Percentiles rank a stretch among this genome's conserved stretches.
These are phyloP conservation scores for Benincasa hispida DNA, from an alignment of 306 rosid species.

Conservation along the genomic window DNA sequence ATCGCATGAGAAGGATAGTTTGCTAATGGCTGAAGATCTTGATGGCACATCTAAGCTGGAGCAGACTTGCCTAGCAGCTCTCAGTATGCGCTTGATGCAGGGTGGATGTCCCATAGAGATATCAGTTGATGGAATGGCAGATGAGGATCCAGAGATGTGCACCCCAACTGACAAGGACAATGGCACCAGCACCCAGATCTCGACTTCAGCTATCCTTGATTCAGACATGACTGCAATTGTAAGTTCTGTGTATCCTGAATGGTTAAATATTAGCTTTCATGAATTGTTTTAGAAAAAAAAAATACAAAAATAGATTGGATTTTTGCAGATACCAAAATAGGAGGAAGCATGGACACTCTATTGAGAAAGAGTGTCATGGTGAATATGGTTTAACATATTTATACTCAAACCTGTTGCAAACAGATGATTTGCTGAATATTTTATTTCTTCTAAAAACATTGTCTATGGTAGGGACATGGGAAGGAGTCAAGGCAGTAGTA, in stretches of 20 bases:
- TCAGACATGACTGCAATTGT: slow-evolving; percentile 52
- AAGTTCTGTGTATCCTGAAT: slow-evolving; percentile 27
- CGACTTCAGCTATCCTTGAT: slow-evolving; percentile 29
- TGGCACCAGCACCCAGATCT: slow-evolving; percentile 23
- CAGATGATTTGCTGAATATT: neutral
- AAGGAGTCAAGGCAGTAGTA: neutral
- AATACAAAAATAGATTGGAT: neutral
- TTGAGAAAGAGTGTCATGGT: neutral
- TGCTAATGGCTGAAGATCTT: slow-evolving; percentile 31
- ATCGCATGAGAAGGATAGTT: slow-evolving; percentile 39
- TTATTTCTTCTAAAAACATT: neutral
- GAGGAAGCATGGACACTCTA: neutral
- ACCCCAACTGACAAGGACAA: slow-evolving; percentile 28
- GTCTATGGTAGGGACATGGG: neutral
- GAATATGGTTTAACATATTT: neutral
- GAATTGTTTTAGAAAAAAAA: neutral
- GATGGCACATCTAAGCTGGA: slow-evolving; percentile 50
- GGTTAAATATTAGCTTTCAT: neutral
- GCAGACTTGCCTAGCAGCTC: slow-evolving; percentile 73
- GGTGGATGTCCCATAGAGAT: slow-evolving; percentile 40
- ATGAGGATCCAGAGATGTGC: slow-evolving; percentile 32
- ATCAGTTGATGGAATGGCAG: slow-evolving; percentile 31
- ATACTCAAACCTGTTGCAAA: neutral
- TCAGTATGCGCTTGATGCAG: slow-evolving; percentile 50
- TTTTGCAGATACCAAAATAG: neutral